These are phyloP conservation scores for Lepiota brunneoincarnata DNA, from an alignment of 768 basidiomycete species.

Conservation along the genomic window DNA sequence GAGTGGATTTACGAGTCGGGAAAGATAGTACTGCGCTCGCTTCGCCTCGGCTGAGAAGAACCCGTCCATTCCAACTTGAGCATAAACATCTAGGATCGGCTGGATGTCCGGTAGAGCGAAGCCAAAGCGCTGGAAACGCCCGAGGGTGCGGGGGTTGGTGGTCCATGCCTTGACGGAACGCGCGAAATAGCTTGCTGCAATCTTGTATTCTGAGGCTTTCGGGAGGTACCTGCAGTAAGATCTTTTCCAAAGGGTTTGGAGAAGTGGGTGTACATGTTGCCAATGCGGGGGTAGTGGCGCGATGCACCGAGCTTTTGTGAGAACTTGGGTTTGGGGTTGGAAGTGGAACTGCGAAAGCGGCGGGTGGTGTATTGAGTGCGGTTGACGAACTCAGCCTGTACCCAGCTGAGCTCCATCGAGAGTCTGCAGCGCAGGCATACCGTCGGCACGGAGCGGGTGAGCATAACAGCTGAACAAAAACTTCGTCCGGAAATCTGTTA, in stretches of 20 bases:
- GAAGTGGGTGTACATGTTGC: too few species aligned
- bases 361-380: neutral
- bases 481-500: neutral
- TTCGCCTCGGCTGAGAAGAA: neutral
- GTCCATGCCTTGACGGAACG: neutral
- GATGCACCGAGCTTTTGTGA: too few species aligned
- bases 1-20: neutral
- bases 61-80: neutral
- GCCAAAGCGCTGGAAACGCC: neutral
- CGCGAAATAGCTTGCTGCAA: neutral
- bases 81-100: neutral
- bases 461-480: neutral
- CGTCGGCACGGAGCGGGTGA: neutral
- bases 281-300: too few species aligned
- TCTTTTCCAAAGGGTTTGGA: too few species aligned
- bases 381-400: neutral
- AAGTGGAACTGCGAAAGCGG: neutral
- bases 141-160: neutral
- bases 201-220: neutral
- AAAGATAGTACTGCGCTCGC: constrained; percentile 2
- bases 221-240: neutral
- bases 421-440: neutral
- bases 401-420: neutral
- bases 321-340: too few species aligned
- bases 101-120: neutral